These are phyloP conservation scores for Neonectria neomacrospora DNA, from an alignment of 2,329 filamentous ascomycete species.

Conservation along the genomic window DNA sequence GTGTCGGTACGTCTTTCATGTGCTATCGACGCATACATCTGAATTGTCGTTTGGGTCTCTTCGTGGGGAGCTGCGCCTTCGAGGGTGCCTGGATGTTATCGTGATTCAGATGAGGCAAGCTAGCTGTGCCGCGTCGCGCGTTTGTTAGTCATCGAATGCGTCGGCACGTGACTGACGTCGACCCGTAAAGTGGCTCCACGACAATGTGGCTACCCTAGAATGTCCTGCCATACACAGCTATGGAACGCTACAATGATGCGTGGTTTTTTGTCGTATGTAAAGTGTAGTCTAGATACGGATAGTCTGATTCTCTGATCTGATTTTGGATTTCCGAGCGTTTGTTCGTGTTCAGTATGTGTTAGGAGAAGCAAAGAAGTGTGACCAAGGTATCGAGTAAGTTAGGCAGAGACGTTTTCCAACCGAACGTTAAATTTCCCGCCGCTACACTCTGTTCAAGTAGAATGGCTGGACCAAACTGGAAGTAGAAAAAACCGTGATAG, in stretches of 20 bases:
- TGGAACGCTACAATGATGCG: neutral
- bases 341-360: too few relatives aligned
- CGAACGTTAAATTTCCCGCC: too few relatives aligned
- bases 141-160: constrained; percentile 50
- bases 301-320: too few relatives aligned
- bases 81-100: constrained; percentile 39
- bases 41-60: constrained; percentile 26
- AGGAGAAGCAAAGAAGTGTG: too few relatives aligned
- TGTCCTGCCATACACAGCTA: neutral
- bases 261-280: neutral
- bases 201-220: constrained; percentile 7
- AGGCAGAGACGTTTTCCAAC: too few relatives aligned
- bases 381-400: too few relatives aligned
- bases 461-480: too few relatives aligned
- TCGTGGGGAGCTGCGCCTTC: constrained; percentile 23
- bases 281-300: too few relatives aligned
- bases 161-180: constrained; percentile 38
- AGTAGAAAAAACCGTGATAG: too few relatives aligned
- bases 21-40: constrained; percentile 41
- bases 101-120: constrained; percentile 27
- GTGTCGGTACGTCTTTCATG: constrained; percentile 39
- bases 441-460: too few relatives aligned
- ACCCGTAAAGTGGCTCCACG: constrained; percentile 16
- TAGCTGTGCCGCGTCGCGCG: constrained; percentile 46
- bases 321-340: too few relatives aligned